A percentile compares a stretch with the other conserved stretches of the same genome.
phyloP scores from a whole-genome alignment of 2,329 filamentous ascomycete genomes.

The Lachnellula suecica region DNA sequence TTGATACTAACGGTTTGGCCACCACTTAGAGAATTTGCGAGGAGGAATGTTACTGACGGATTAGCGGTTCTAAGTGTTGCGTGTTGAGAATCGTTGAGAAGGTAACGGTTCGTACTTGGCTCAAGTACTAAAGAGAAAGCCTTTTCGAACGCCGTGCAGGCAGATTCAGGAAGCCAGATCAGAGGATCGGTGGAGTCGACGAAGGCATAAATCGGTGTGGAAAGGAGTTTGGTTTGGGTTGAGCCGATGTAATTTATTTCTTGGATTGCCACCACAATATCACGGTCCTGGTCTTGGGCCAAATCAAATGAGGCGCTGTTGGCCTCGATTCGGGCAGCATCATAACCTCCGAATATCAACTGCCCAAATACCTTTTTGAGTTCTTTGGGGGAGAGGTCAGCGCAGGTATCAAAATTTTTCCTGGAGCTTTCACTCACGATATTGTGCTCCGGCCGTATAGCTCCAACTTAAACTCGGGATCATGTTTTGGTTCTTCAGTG shows the following conservation, averaged over 20 bases:
- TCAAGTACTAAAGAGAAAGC: constrained; percentile 4
- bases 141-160: constrained; percentile 34
- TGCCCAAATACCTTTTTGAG: constrained; percentile 36
- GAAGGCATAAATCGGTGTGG: constrained; percentile 26
- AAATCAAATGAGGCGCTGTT: constrained; percentile 38
- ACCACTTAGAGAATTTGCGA: constrained; percentile 13
- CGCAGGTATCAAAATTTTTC: too few relatives aligned
- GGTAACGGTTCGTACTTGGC: constrained; percentile 32
- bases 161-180: constrained; percentile 33
- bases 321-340: constrained; percentile 36
- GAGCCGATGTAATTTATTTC: constrained; percentile 30
- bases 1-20: constrained; percentile 18
- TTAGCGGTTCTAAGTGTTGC: constrained; percentile 24
- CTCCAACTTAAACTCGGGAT: constrained; percentile 41
- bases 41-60: constrained; percentile 28
- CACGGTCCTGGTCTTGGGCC: constrained; percentile 36
- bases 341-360: constrained; percentile 40
- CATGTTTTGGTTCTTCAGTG: constrained; percentile 34
- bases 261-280: constrained; percentile 37
- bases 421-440: too few relatives aligned
- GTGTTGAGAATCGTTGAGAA: constrained; percentile 31
- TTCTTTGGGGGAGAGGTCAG: too few relatives aligned
- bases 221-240: constrained; percentile 5
- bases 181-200: constrained; percentile 35
- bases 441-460: constrained; percentile 41